Conservation (phyloP, 352 stramenopile species). For the Pelagophyceae sp. region DNA sequence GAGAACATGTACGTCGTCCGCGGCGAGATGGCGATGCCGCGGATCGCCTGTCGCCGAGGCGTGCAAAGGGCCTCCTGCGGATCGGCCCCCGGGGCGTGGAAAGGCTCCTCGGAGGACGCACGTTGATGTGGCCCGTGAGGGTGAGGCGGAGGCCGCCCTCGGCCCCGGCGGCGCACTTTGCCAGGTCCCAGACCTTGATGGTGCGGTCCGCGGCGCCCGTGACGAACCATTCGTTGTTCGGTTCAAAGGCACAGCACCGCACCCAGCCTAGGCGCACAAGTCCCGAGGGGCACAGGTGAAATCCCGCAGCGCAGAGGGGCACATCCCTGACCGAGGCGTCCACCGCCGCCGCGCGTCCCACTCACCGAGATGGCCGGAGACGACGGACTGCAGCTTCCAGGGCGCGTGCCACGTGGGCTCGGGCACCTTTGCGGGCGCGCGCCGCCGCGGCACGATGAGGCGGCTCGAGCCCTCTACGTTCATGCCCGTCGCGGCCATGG, state of each 20-base stretch:
- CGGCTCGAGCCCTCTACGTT: neutral
- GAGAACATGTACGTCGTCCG: slow-evolving; percentile 97
- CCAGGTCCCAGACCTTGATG: slow-evolving; percentile 97
- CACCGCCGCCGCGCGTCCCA: too few species aligned
- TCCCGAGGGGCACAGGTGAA: slow-evolving; percentile 34
- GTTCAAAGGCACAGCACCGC: slow-evolving; percentile 90
- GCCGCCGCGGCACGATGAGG: neutral
- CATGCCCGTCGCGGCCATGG: neutral
- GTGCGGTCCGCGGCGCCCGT: slow-evolving; percentile 91
- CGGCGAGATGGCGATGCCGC: slow-evolving; percentile 84
- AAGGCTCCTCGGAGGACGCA: too few species aligned
- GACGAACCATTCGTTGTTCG: slow-evolving; percentile 96
- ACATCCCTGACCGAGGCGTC: neutral
- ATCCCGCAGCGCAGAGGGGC: neutral
- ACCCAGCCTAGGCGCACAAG: too few species aligned
- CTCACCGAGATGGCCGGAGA: slow-evolving; percentile 80
- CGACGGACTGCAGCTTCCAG: slow-evolving; percentile 94
- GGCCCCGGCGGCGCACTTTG: slow-evolving; percentile 63
- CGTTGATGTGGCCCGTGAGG: slow-evolving; percentile 96
- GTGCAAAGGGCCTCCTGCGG: too few species aligned
- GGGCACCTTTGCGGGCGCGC: slow-evolving; percentile 63
- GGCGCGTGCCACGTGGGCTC: slow-evolving; percentile 96
- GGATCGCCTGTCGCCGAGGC: too few species aligned
- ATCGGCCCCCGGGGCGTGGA: too few species aligned
- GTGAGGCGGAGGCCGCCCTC: slow-evolving; percentile 94